A percentile compares a stretch with the other conserved stretches of the same genome.
Conservation (phyloP, 805 yeast genomes). For the Yarrowia porcina region DNA sequence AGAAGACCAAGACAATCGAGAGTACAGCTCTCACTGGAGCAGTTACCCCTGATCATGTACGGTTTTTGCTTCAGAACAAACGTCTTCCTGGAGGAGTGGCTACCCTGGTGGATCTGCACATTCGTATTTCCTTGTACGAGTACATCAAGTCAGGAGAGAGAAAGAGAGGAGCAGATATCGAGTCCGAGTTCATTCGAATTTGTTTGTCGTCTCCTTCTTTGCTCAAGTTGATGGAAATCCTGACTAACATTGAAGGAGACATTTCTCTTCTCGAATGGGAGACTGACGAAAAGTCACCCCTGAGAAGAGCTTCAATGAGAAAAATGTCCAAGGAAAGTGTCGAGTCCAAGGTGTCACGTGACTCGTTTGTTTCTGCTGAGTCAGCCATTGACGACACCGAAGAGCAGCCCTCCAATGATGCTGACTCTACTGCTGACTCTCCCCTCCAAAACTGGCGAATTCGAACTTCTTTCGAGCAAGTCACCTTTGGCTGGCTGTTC, state of each 20-base stretch:
- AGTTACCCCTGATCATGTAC: slow-evolving; percentile 7
- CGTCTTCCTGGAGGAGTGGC: slow-evolving; percentile 23
- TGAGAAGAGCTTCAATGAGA: not conserved
- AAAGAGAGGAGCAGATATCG: slow-evolving; percentile 20
- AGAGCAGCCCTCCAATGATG: too few species aligned
- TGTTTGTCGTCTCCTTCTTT: not conserved
- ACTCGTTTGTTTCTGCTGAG: not conserved
- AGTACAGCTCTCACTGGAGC: slow-evolving; percentile 17
- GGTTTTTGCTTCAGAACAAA: slow-evolving; percentile 20
- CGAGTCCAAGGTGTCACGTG: not conserved
- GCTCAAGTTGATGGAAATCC: slow-evolving; percentile 16
- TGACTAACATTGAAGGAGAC: slow-evolving; percentile 16
- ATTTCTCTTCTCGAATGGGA: slow-evolving; percentile 12
- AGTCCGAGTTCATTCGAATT: slow-evolving; percentile 10
- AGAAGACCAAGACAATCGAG: slow-evolving; percentile 17
- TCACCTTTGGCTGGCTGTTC: slow-evolving; percentile 78
- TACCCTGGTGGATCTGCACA: slow-evolving; percentile 3
- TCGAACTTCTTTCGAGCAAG: slow-evolving; percentile 42
- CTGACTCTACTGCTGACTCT: not conserved
- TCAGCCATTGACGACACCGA: too few species aligned
- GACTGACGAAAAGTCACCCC: not conserved
- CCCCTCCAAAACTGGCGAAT: slow-evolving; percentile 12
- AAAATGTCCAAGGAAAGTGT: not conserved
- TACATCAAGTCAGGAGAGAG: slow-evolving; percentile 11
- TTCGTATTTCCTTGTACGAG: slow-evolving; percentile 3